Conservation (phyloP, 805 yeast genomes). For the Metahyphopichia silvanorum region DNA sequence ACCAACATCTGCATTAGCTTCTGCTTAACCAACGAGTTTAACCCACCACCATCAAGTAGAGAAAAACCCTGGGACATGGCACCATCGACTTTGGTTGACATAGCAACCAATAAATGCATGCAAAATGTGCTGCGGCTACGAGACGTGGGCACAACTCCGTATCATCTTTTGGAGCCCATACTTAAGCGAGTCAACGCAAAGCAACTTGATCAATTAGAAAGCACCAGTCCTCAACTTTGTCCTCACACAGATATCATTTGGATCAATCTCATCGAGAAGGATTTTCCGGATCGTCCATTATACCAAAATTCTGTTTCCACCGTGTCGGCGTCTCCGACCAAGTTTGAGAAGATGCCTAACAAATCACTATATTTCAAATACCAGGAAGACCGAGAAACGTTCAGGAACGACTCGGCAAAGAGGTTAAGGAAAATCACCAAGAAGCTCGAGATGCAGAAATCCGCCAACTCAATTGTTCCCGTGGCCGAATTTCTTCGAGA, state of each 20-base stretch:
- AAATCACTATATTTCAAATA: slow-evolving; percentile 39
- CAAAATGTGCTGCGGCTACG: slow-evolving; percentile 17
- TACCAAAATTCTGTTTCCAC: slow-evolving; percentile 1
- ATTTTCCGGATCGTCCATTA: slow-evolving; percentile 45
- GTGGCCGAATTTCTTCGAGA: slow-evolving; percentile 25
- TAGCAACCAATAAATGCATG: slow-evolving; percentile 11
- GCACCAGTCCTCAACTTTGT: slow-evolving; percentile 38
- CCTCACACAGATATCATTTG: slow-evolving; percentile 45
- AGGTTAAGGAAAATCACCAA: slow-evolving; percentile 42
- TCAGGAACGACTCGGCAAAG: slow-evolving; percentile 42
- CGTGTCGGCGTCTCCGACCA: background rate
- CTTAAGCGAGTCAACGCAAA: slow-evolving; percentile 43
- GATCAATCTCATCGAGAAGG: slow-evolving; percentile 42
- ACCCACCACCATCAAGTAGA: background rate
- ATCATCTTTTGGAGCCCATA: slow-evolving; percentile 47
- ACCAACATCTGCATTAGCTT: no score
- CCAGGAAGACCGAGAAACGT: slow-evolving; percentile 37
- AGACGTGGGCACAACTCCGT: slow-evolving; percentile 30
- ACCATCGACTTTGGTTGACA: slow-evolving; percentile 6
- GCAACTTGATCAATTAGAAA: slow-evolving; percentile 40
- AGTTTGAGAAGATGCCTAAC: slow-evolving; percentile 23
- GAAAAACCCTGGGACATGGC: background rate
- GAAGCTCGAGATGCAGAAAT: slow-evolving; percentile 35
- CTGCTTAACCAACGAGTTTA: no score
- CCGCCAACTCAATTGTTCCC: slow-evolving; percentile 37